These are phyloP conservation scores for Chamaecyparis obtusa DNA, from an alignment of 75 land plant genomes.

Conservation along the genomic window DNA sequence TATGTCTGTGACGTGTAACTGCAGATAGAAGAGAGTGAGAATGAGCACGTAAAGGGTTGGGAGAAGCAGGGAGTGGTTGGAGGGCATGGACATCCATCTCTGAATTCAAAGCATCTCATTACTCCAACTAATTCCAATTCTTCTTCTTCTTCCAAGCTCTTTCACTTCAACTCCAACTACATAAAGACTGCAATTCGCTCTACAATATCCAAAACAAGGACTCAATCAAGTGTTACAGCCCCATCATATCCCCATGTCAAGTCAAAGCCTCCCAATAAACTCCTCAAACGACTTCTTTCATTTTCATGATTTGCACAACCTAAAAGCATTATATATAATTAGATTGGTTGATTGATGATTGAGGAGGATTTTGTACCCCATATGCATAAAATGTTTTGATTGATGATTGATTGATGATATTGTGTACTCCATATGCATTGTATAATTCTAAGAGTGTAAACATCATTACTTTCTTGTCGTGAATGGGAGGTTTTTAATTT, in stretches of 20 bases:
- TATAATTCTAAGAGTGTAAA: too few relatives aligned
- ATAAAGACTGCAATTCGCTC: not conserved
- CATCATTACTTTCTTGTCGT: too few relatives aligned
- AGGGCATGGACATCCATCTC: not conserved
- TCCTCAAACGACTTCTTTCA: constrained; percentile 7
- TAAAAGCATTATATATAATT: too few relatives aligned
- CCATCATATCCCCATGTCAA: not conserved
- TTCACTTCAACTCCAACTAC: constrained; percentile 5
- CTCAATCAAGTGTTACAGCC: not conserved
- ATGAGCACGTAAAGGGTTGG: too few relatives aligned
- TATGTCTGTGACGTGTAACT: not conserved
- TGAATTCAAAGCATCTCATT: not conserved
- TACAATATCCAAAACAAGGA: constrained; percentile 1
- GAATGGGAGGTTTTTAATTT: too few relatives aligned
- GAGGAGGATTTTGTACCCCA: not conserved
- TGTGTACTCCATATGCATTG: not conserved
- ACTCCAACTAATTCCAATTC: not conserved
- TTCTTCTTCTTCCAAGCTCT: not conserved
- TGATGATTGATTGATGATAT: too few relatives aligned
- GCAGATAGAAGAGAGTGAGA: not conserved
- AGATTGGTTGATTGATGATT: not conserved
- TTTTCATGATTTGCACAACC: not conserved
- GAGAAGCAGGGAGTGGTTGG: not conserved
- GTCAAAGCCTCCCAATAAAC: constrained; percentile 2
- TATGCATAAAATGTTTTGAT: too few relatives aligned